Percentiles rank a stretch among this genome's conserved stretches.
phyloP scores from a whole-genome alignment of 345 rosid genomes.

The Capsella bursapastoris region DNA sequence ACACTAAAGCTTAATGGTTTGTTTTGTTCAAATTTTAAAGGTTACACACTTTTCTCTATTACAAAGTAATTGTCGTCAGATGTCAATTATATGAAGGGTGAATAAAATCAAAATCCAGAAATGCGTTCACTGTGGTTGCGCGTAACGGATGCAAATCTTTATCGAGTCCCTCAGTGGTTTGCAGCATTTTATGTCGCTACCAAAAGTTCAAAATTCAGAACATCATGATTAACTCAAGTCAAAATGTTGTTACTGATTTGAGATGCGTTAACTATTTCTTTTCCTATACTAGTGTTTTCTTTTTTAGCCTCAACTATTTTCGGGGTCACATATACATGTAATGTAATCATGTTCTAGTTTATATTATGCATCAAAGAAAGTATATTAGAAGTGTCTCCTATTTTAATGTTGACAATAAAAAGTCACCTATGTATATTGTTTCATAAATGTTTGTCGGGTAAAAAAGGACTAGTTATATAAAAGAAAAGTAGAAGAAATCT shows the following conservation, averaged over 20 bases:
- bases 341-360: conserved; percentile 1
- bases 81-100: not conserved
- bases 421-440: not conserved
- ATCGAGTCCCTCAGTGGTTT: conserved; percentile 9
- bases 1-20: not conserved
- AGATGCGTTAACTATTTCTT: not conserved
- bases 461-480: not conserved
- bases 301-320: not conserved
- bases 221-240: conserved; percentile 14
- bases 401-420: conserved; percentile 1
- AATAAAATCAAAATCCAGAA: not conserved
- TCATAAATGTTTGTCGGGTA: conserved; percentile 5
- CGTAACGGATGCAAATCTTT: conserved; percentile 5
- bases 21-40: not conserved
- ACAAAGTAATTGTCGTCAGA: not conserved
- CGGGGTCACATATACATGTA: not conserved
- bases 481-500: not conserved
- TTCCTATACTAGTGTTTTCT: not conserved
- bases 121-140: not conserved
- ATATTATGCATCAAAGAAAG: conserved; percentile 15
- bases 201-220: not conserved
- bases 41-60: not conserved
- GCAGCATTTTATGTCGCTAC: conserved; percentile 20
- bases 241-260: conserved; percentile 15
- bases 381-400: conserved; percentile 1